A percentile compares a stretch with the other conserved stretches of the same genome.
These are phyloP conservation scores for Podaxis sp. DNA, from an alignment of 768 basidiomycete species.

Conservation along the genomic window DNA sequence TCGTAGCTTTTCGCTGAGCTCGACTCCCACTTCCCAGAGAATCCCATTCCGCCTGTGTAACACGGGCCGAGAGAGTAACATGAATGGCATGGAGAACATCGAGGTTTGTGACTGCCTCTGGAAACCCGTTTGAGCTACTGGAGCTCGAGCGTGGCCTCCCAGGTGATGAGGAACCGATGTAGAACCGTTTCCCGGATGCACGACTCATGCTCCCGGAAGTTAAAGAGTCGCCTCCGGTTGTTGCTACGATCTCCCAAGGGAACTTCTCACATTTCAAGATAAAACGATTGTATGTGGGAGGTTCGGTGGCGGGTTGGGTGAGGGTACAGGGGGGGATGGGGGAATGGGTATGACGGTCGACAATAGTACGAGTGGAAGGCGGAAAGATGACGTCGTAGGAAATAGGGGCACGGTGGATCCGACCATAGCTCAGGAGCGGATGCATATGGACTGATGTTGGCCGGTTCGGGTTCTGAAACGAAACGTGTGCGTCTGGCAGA, in stretches of 20 bases:
- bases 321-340: slow-evolving; percentile 57
- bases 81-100: slow-evolving; percentile 64
- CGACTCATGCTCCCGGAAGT: slow-evolving; percentile 15
- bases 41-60: slow-evolving; percentile 67
- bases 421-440: slow-evolving; percentile 57
- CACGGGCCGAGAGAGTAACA: slow-evolving; percentile 49
- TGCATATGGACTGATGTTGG: slow-evolving; percentile 53
- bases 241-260: slow-evolving; percentile 59
- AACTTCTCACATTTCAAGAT: slow-evolving; percentile 55
- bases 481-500: slow-evolving; percentile 30
- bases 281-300: slow-evolving; percentile 43
- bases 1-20: slow-evolving; percentile 55
- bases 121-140: neutral
- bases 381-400: slow-evolving; percentile 57
- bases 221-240: slow-evolving; percentile 8
- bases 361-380: slow-evolving; percentile 55
- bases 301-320: slow-evolving; percentile 63
- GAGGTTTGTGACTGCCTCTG: slow-evolving; percentile 47
- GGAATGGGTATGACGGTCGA: slow-evolving; percentile 51
- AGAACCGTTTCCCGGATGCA: slow-evolving; percentile 14
- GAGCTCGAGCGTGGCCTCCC: slow-evolving; percentile 7
- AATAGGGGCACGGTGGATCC: slow-evolving; percentile 57
- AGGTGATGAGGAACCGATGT: slow-evolving; percentile 13
- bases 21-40: slow-evolving; percentile 49
- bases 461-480: slow-evolving; percentile 33